These are phyloP conservation scores for Penicillium brasilianum DNA, from an alignment of 2,329 filamentous ascomycete species.

Conservation along the genomic window DNA sequence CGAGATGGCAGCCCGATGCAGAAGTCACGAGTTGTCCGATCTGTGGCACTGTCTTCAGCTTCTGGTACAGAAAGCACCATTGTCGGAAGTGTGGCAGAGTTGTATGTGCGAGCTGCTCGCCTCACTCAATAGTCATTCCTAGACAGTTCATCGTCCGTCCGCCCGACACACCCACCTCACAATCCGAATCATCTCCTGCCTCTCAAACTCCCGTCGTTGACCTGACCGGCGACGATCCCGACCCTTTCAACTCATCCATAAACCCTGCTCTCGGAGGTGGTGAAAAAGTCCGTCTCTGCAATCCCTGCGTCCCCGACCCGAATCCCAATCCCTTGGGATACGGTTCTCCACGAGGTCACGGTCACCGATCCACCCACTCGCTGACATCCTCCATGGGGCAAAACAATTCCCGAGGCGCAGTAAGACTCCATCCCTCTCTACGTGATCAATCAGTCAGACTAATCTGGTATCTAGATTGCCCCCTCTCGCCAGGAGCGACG, in stretches of 20 bases:
- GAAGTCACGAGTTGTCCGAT: constrained; percentile 86
- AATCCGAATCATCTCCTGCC: constrained; percentile 48
- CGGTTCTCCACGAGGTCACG: constrained; percentile 28
- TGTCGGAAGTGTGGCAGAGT: constrained; percentile 96
- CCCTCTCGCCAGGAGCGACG: constrained; percentile 31
- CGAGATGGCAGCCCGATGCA: constrained; percentile 85
- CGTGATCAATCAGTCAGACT: not conserved
- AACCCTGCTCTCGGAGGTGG: constrained; percentile 65
- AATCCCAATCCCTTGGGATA: constrained; percentile 59
- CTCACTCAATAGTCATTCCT: constrained; percentile 92
- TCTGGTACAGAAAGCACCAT: constrained; percentile 89
- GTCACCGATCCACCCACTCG: constrained; percentile 29
- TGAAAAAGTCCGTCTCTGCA: constrained; percentile 72
- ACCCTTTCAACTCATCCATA: constrained; percentile 28
- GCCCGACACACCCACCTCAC: constrained; percentile 54
- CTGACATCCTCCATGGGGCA: constrained; percentile 27
- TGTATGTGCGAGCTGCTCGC: constrained; percentile 87
- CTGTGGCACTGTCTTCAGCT: constrained; percentile 77
- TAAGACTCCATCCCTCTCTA: constrained; percentile 5
- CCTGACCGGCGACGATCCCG: constrained; percentile 50
- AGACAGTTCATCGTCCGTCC: constrained; percentile 89
- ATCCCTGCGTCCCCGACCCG: constrained; percentile 74
- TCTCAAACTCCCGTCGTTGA: constrained; percentile 51
- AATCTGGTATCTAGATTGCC: not conserved
- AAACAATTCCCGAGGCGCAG: not conserved